A percentile compares a stretch with the other conserved stretches of the same genome.
phyloP scores from a whole-genome alignment of 345 rosid species.

The Trapa incisa region DNA sequence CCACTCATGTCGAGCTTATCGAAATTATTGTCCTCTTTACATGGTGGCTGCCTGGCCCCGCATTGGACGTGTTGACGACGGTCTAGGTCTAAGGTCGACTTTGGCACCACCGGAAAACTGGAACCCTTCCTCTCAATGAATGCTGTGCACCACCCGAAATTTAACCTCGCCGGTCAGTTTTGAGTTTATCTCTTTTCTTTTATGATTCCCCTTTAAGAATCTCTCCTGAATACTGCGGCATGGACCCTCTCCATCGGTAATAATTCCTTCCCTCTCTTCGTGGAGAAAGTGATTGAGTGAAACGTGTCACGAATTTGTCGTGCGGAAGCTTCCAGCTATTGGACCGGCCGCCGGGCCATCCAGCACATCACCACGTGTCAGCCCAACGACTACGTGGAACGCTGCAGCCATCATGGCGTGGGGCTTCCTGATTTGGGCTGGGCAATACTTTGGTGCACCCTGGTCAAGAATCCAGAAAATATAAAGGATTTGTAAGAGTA shows the following conservation, averaged over 20 bases:
- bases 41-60: not conserved
- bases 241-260: not conserved
- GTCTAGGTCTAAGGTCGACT: not conserved
- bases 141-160: too few species aligned
- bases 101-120: not conserved
- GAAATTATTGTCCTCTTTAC: not conserved
- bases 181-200: too few species aligned
- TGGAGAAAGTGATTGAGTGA: not conserved
- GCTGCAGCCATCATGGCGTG: not conserved
- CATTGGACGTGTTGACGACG: not conserved
- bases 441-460: too few species aligned
- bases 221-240: too few species aligned
- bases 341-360: not conserved
- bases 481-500: too few species aligned
- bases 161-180: too few species aligned
- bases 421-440: too few species aligned
- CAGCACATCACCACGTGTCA: conserved; percentile 9
- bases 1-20: not conserved
- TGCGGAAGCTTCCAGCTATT: not conserved
- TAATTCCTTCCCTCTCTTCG: not conserved
- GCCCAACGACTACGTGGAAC: conserved; percentile 1
- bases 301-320: conserved; percentile 1
- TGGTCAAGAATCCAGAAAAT: too few species aligned
- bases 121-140: not conserved
- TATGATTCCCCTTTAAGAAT: too few species aligned